phyloP scores from a whole-genome alignment of 768 basidiomycete species.

The Hericium rajendrae region DNA sequence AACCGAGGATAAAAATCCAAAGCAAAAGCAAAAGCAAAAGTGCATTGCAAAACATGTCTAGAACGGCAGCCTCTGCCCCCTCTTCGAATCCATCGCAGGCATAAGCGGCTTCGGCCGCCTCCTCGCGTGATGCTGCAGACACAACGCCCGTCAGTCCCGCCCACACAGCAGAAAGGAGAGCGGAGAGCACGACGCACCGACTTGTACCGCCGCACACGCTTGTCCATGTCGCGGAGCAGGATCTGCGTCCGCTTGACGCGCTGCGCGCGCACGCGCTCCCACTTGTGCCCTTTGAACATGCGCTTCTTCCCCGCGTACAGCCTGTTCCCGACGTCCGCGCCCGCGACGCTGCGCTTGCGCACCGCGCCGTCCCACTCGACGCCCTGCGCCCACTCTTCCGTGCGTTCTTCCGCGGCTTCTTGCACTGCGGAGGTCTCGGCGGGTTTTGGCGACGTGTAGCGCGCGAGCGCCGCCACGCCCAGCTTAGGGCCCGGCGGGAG shows the following conservation, averaged over 20 bases:
- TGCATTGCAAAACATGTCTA: slow-evolving; percentile 1
- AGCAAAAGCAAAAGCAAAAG: no score
- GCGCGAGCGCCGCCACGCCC: slow-evolving; percentile 17
- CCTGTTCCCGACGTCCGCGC: slow-evolving; percentile 44
- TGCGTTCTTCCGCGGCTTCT: not conserved
- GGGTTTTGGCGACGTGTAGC: slow-evolving; percentile 13
- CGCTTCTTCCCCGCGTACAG: slow-evolving; percentile 69
- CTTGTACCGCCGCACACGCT: slow-evolving; percentile 58
- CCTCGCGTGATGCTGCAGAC: slow-evolving; percentile 8
- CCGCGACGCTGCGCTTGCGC: slow-evolving; percentile 29
- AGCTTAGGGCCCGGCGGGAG: slow-evolving; percentile 66
- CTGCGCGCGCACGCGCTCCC: slow-evolving; percentile 53
- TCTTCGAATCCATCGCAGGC: slow-evolving; percentile 7
- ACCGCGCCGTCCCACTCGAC: slow-evolving; percentile 22
- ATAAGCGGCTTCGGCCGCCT: slow-evolving; percentile 11
- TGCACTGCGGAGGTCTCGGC: slow-evolving; percentile 2
- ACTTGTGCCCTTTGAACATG: slow-evolving; percentile 93
- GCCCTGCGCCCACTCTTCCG: slow-evolving; percentile 5
- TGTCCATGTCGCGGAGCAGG: slow-evolving; percentile 61
- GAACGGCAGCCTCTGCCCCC: slow-evolving; percentile 13
- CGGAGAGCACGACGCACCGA: slow-evolving; percentile 28
- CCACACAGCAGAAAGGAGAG: not conserved
- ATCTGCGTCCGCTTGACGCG: slow-evolving; percentile 39
- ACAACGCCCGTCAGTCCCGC: not conserved
- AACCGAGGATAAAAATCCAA: no score